Evolutionary conservation across 1,139 yeast genomes (phyloP), one percentile per base, ranked within the genome.

Genomic region (Candida sp.): DNA sequence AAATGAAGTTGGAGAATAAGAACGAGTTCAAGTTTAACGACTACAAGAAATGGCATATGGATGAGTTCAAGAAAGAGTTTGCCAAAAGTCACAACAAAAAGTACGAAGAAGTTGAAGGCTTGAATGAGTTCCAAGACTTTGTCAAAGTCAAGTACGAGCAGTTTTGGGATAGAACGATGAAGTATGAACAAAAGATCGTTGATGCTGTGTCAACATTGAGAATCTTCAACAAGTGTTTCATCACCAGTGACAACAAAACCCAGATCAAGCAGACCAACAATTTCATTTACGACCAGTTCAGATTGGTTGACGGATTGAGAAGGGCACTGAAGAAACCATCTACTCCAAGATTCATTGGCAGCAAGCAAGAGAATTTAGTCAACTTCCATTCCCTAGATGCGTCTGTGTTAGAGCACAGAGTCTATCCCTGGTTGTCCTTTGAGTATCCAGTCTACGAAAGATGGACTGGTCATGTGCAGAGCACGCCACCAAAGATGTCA

Each of bases 341-440:
- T 11, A 38, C 31, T 7, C 41, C 42, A 7, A 26, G 12, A 33
- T 55, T 58, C 34, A 37, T 48, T 17, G 30, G 47, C 7, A 50
- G 55, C 12, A 61, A 57, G 43, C 42, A 44, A 38, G 55, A 53
- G 32, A 26, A 38, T n/a, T 53, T 58, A 31, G 48, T 62, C 23
- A 52, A 56, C 44, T 34, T 57, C 26, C 47, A 58, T 35, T 51
- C 58, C 23, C 55, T 63, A 43, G 55, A 48, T 34, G 43, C 47
- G 53, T 30, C 54, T 50, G 58, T 59, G 47, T 57, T 80, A 22
- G 83, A 80, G 55, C 60, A 65, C 27, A 66, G 81, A 54, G 57
- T 79, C 7, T 79, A 77, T 58, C 83, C 81, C 23, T 80, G 82
- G 78, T 53, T 80, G 41, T 69, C 75, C 8, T 62, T 72, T 48